Percentiles rank a stretch among this genome's conserved stretches.
Evolutionary conservation across 1,284 basidiomycete species (phyloP).

Genomic region (Cystobasidium pallidum): DNA sequence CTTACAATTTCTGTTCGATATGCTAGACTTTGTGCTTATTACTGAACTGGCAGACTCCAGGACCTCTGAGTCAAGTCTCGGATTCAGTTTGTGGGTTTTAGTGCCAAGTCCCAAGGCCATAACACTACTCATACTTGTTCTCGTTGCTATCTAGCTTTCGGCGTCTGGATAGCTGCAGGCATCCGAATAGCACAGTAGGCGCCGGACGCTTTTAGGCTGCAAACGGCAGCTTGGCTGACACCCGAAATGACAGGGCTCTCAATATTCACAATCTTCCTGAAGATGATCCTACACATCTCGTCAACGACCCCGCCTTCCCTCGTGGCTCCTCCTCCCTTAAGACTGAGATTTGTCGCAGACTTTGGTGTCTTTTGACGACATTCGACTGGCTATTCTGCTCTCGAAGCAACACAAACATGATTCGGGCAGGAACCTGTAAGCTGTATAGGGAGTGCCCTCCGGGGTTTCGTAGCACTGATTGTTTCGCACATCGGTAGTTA

Average conservation of each 20-base stretch:
- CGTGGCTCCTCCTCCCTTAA: conserved; percentile 5
- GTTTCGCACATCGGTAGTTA: not conserved
- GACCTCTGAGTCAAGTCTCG: conserved; percentile 12
- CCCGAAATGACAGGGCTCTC: not conserved
- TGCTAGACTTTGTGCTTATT: conserved; percentile 5
- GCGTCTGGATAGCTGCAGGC: conserved; percentile 20
- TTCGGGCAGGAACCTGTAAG: conserved; percentile 11
- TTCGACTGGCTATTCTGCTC: conserved; percentile 31
- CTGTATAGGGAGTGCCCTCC: not conserved
- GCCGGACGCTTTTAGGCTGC: not conserved
- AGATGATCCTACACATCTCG: conserved; percentile 2
- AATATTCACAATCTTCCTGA: conserved; percentile 15
- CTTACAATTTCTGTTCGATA: not conserved
- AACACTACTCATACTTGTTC: not conserved
- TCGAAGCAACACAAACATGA: conserved; percentile 16
- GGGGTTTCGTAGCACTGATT: not conserved
- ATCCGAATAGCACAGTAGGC: conserved; percentile 23
- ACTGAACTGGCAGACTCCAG: conserved; percentile 21
- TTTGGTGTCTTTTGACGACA: conserved; percentile 6
- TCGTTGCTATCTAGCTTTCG: not conserved
- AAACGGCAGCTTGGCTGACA: not conserved
- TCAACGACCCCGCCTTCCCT: conserved; percentile 20
- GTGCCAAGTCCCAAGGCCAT: no score
- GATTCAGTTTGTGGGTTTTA: conserved; percentile 16
- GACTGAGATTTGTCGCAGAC: conserved; percentile 12